Conservation (phyloP, 2,329 filamentous ascomycete genomes). For the Aspergillus japonicus region DNA sequence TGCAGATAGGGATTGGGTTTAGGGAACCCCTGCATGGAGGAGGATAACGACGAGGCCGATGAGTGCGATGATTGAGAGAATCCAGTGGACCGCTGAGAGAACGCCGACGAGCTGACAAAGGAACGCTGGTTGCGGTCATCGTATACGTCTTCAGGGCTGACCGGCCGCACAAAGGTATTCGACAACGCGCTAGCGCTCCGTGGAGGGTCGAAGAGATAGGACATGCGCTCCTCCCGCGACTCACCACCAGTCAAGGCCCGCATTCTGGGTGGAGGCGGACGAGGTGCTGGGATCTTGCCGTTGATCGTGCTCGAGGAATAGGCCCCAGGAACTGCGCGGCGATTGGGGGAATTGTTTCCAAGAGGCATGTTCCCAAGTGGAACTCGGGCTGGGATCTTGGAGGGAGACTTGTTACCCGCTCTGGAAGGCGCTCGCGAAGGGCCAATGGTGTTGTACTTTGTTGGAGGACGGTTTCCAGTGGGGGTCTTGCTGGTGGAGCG, state of each 20-base stretch:
- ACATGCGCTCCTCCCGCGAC: constrained; percentile 42
- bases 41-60: constrained; percentile 40
- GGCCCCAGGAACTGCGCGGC: constrained; percentile 49
- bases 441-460: constrained; percentile 41
- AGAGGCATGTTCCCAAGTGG: constrained; percentile 49
- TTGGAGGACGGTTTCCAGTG: constrained; percentile 36
- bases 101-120: constrained; percentile 46
- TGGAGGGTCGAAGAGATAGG: constrained; percentile 39
- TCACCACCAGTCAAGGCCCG: constrained; percentile 67
- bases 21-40: constrained; percentile 32
- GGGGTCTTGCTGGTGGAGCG: constrained; percentile 50
- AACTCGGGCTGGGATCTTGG: constrained; percentile 50
- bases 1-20: constrained; percentile 38
- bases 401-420: constrained; percentile 44
- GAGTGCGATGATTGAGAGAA: constrained; percentile 45
- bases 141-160: constrained; percentile 79
- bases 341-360: constrained; percentile 76
- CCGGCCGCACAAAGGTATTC: constrained; percentile 55
- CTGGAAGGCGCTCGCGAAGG: constrained; percentile 22
- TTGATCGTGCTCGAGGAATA: constrained; percentile 46
- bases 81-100: constrained; percentile 39
- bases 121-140: constrained; percentile 61
- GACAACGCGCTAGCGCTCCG: constrained; percentile 54
- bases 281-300: constrained; percentile 49
- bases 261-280: constrained; percentile 86